Base-by-base conservation (phyloP, 2,329 filamentous ascomycete species). In the Apiospora aurea region DNA sequence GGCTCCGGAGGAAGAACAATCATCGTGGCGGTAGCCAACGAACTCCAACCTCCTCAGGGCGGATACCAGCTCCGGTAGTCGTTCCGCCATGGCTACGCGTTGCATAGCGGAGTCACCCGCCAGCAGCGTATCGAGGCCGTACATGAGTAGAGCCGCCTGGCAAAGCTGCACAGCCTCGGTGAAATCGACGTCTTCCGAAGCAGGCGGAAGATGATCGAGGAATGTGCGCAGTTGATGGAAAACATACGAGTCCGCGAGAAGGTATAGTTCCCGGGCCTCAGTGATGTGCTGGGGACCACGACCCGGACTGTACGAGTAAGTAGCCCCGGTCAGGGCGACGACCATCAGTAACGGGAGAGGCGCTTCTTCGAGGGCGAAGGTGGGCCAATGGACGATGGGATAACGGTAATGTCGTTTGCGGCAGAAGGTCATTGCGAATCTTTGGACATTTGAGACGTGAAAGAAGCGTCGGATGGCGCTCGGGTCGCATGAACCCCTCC, bases 111-210 rank as follows among this genome's bases (percentile, higher is more conserved):
- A 49, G 67, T 73, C 70, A 6, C 68, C 41, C 49, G 70, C 43
- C 44, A 71, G n/a, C 13, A 72, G 72, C 0, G 51, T 68, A n/a
- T 71, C 49, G 7, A 73, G 24, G 7, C n/a, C 71, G 26, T 72
- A 70, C 69, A 73, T 72, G n/a, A 73, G 69, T 10, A 73, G 69
- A 46, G 64, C 69, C 24, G 72, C 72, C 26, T 73, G 72, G 18
- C 71, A 73, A n/a, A 69, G 26, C 11, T 72, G 49, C 2, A 73
- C 53, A 1, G 10, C 34, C 4, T 64, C 57, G 6, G 34, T 2
- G 0, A 64, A 10, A 0, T 41, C 21, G 1, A 41, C 5, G 1
- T 24, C 57, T 2, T 14, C 18, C 14, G 10, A 14, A 14, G 57
- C 2, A 8, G 18, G 3, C 0, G 34, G 8, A 8, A 64, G 8